These are phyloP conservation scores for Loxodes magnus DNA, from an alignment of 73 alveolate species.

Conservation along the genomic window DNA sequence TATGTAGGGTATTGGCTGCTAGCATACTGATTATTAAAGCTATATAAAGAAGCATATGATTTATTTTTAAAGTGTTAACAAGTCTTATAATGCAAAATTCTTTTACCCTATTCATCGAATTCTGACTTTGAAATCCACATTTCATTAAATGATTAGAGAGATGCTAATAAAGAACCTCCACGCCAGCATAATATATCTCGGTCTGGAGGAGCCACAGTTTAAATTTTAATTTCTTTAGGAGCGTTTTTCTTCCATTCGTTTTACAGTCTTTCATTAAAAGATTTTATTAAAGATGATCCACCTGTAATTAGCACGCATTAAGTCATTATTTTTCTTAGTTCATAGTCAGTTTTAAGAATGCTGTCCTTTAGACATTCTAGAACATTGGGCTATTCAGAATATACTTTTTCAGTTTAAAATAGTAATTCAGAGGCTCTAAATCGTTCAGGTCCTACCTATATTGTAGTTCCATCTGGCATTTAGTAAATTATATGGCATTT, in stretches of 20 bases:
- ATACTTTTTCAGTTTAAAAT: conserved; percentile 49
- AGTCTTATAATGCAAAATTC: not conserved
- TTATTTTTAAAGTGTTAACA: not conserved
- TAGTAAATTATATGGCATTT: conserved; percentile 27
- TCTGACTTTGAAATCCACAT: conserved; percentile 80
- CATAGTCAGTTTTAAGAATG: conserved; percentile 55
- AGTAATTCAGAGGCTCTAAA: conserved; percentile 26
- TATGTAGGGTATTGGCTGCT: no score
- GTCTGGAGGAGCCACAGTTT: conserved; percentile 51
- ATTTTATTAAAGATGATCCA: conserved; percentile 38
- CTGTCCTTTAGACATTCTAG: conserved; percentile 48
- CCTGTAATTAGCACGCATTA: conserved; percentile 34
- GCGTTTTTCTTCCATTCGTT: conserved; percentile 37
- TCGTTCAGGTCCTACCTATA: conserved; percentile 34
- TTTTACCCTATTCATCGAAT: conserved; percentile 62
- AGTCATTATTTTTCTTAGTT: conserved; percentile 40
- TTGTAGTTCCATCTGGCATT: conserved; percentile 64
- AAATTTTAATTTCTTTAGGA: conserved; percentile 61
- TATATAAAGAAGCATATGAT: no score
- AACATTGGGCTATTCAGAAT: conserved; percentile 55
- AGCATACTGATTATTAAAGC: no score
- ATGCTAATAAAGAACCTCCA: conserved; percentile 69
- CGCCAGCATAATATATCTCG: conserved; percentile 63
- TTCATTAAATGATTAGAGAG: conserved; percentile 59
- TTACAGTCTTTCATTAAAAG: conserved; percentile 66